These are phyloP conservation scores for Ogataea angusta DNA, from an alignment of 805 yeast species.

Conservation along the genomic window DNA sequence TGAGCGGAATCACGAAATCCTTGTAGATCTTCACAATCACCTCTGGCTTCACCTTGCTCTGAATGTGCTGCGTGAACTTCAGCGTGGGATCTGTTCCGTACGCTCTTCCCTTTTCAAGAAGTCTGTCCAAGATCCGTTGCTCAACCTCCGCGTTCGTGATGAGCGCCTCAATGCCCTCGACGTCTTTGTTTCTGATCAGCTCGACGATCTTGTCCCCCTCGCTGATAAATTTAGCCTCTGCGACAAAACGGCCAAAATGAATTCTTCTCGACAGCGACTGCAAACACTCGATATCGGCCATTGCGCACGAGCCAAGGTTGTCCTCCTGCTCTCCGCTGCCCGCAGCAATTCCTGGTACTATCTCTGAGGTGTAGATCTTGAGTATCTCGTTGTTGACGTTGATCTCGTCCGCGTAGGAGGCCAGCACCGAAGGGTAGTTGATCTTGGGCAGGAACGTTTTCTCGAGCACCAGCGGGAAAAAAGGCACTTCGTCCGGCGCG, in stretches of 20 bases:
- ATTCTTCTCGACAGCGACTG: constrained; percentile 89
- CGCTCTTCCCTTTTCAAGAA: constrained; percentile 74
- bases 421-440: constrained; percentile 75
- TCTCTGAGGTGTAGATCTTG: constrained; percentile 62
- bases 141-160: constrained; percentile 91
- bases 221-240: constrained; percentile 82
- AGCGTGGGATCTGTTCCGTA: constrained; percentile 88
- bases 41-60: constrained; percentile 78
- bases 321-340: constrained; percentile 72
- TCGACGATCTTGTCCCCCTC: constrained; percentile 62
- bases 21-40: constrained; percentile 78
- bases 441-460: constrained; percentile 76
- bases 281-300: constrained; percentile 79
- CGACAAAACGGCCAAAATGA: constrained; percentile 97
- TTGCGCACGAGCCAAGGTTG: constrained; percentile 83
- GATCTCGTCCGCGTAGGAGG: constrained; percentile 68
- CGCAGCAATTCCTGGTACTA: constrained; percentile 72
- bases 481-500: constrained; percentile 92
- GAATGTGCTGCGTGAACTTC: constrained; percentile 61
- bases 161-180: constrained; percentile 67
- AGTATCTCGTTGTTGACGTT: constrained; percentile 72
- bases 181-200: constrained; percentile 64
- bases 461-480: constrained; percentile 65
- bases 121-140: constrained; percentile 71
- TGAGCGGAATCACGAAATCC: constrained; percentile 87